Base-by-base conservation (phyloP, 495 filamentous ascomycete species). In the Collariella sp. region DNA sequence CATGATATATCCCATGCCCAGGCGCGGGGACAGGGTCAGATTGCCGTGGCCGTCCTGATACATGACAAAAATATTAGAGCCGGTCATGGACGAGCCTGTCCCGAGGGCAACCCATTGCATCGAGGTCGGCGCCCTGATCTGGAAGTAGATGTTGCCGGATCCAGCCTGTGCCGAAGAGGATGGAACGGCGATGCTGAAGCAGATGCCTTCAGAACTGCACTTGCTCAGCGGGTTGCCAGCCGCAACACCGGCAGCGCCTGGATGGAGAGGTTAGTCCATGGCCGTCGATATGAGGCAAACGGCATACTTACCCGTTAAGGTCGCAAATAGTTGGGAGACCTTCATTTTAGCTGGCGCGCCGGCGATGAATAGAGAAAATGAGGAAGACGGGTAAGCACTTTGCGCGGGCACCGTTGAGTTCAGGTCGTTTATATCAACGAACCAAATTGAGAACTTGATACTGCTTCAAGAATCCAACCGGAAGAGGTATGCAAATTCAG, bases 61-160 rank as follows among this genome's bases (percentile, higher is more conserved):
- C 56, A 86, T 76, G 29, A 89, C 63, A 57, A 88, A 88, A 31
- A 90, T 85, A 57, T 80, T 82, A 15, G 86, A 70, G 15, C 76
- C 81, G 1, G 64, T 59, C 86, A 89, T 89, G 26, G 59, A 57
- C 0, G 51, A 57, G 13, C 86, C 86, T 39, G 84, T 82, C 7
- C 84, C 86, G 7, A 87, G 66, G 1, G 74, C 82, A 19, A 85
- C 77, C 85, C 86, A 89, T 63, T 76, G 66, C 57, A 79, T 73
- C 0, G 69, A 68, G 1, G 72, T 68, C 0, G 85, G 83, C 2
- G 84, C 82, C 29, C 67, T 70, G 42, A 89, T 76, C 56, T 86
- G 85, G 52, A 89, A 73, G 64, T 81, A 86, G 43, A 88, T 76
- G 55, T 81, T 76, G 44, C 78, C 76, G 1, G 60, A 60, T 3